Percentiles rank a stretch among this genome's conserved stretches.
Evolutionary conservation across 345 rosid genomes (phyloP).

Genomic region (Pistacia atlantica): DNA sequence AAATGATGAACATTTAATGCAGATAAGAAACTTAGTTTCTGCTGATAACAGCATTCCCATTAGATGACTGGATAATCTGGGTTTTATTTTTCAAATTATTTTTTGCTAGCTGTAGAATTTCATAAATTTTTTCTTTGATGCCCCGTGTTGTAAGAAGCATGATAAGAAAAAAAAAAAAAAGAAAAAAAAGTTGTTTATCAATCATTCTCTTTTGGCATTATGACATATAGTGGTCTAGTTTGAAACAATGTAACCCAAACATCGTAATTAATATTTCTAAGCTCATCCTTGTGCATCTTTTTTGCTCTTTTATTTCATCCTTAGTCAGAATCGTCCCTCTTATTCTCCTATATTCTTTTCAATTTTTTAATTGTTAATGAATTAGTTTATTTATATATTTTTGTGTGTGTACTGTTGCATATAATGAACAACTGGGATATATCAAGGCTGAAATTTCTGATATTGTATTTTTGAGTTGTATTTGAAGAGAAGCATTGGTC

Average conservation of each 20-base stretch:
- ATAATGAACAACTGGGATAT: neutral
- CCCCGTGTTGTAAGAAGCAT: constrained; percentile 35
- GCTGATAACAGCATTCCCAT: constrained; percentile 48
- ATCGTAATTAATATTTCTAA: constrained; percentile 18
- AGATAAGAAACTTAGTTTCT: constrained; percentile 72
- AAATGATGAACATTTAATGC: constrained; percentile 72
- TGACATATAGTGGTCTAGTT: constrained; percentile 30
- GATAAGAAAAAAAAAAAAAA: constrained; percentile 7
- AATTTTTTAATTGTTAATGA: neutral
- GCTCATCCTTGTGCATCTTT: constrained; percentile 6
- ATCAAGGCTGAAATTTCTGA: constrained; percentile 1
- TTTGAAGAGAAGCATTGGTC: neutral
- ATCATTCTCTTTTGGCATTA: constrained; percentile 21
- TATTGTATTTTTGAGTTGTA: constrained; percentile 2
- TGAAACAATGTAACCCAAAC: constrained; percentile 35
- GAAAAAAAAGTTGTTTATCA: neutral
- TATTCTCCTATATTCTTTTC: neutral
- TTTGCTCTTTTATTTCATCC: neutral
- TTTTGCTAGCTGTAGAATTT: constrained; percentile 32
- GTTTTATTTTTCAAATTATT: constrained; percentile 9
- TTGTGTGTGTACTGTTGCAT: too few relatives aligned
- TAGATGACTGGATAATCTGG: constrained; percentile 43
- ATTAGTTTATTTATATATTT: neutral
- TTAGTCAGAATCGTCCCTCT: neutral
- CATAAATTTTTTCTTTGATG: constrained; percentile 20